Conservation (phyloP, 139 green algal species). For the Haematococcus sp. region DNA sequence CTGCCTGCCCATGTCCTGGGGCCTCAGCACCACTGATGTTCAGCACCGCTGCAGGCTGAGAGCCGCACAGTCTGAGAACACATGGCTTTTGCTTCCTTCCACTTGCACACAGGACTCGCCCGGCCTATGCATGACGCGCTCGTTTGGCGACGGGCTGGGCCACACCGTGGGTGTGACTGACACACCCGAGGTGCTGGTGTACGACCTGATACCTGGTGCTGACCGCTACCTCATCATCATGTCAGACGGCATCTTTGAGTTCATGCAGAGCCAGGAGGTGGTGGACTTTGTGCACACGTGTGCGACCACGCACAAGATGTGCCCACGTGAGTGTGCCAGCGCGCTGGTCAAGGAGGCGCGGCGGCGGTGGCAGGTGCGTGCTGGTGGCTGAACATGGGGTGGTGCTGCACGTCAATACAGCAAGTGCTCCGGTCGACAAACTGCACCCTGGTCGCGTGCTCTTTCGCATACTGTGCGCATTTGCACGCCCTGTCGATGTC, state of each 20-base stretch:
- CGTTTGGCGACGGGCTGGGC: conserved; percentile 52
- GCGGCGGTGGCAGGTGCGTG: too few species aligned
- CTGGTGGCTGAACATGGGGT: too few species aligned
- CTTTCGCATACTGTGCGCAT: too few species aligned
- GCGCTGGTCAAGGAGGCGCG: too few species aligned
- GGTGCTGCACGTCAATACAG: too few species aligned
- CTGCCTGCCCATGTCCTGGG: not conserved
- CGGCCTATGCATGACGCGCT: conserved; percentile 57
- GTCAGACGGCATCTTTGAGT: conserved; percentile 60
- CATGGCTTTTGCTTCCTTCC: not conserved
- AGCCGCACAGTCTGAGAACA: too few species aligned
- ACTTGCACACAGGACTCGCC: conserved; percentile 1
- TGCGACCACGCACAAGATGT: not conserved
- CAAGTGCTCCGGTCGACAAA: too few species aligned
- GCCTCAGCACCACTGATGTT: not conserved
- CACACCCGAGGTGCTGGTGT: conserved; percentile 36
- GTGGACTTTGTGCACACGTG: conserved; percentile 45
- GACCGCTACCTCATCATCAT: conserved; percentile 61
- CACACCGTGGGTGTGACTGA: conserved; percentile 47
- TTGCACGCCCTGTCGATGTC: too few species aligned
- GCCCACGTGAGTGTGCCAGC: not conserved
- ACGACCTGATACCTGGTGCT: conserved; percentile 26
- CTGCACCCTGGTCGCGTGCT: too few species aligned
- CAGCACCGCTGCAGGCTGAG: too few species aligned
- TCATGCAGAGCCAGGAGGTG: conserved; percentile 52